Evolutionary conservation across 2,329 filamentous ascomycete species (phyloP), one percentile per base, ranked within the genome.

Genomic region (Didymella exigua): DNA sequence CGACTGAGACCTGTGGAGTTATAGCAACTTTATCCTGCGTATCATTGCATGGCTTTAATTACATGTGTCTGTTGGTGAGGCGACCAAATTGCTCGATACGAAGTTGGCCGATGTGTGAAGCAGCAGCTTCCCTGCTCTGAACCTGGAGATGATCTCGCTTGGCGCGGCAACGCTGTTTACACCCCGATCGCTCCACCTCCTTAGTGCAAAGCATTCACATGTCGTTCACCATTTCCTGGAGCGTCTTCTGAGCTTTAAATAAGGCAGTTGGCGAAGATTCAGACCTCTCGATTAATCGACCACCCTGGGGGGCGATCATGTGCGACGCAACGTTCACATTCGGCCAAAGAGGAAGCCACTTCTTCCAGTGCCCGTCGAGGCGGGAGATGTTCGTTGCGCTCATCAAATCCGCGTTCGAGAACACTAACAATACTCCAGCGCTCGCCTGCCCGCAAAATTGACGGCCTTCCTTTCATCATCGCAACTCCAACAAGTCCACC

Each of bases 341-440:
- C 51, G 69, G 71, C 42, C 71, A 74, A 50, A 62, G 69, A n/a
- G 71, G 71, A 27, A 65, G 61, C 56, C 70, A 73, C 48, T 72
- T 66, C 59, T 68, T 73, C 31, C 69, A 72, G 50, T 68, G 70
- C 51, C 57, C 69, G 11, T 71, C 69, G 5, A 56, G 43, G 37
- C 54, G 47, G 40, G 67, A 73, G 33, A 42, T 62, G 71, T 74
- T 66, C 13, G 71, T 42, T 19, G 19, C 10, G 10, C 8, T 7
- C 14, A 14, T 5, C 7, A 40, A 26, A 8, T 14, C 2, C n/a
- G 3, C 19, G 2, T 8, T 8, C 2, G 4, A 9, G 14, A 11
- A 29, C 24, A 7, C 29, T 49, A 24, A 58, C 26, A 33, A 3
- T 1, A 9, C 34, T 9, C 2, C 31, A 75, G 71, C 18, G 60